These are phyloP conservation scores for Cornus controversa DNA, from an alignment of 148 eudicot genomes.

Conservation along the genomic window DNA sequence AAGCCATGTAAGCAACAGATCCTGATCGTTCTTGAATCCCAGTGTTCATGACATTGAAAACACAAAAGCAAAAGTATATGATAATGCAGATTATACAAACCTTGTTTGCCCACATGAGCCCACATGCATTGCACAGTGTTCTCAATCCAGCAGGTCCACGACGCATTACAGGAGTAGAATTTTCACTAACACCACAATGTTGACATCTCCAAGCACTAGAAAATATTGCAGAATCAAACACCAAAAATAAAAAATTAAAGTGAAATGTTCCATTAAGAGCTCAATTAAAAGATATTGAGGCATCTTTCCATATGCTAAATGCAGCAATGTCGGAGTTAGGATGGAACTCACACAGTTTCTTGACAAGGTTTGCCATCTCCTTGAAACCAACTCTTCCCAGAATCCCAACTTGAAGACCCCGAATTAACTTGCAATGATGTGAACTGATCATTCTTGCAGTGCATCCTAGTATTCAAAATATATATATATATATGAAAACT, in stretches of 20 bases:
- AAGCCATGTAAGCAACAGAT: not conserved
- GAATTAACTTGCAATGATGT: conserved; percentile 43
- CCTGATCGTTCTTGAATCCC: not conserved
- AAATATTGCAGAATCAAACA: conserved; percentile 6
- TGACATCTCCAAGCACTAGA: conserved; percentile 40
- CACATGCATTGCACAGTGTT: conserved; percentile 68
- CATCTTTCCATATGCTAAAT: not conserved
- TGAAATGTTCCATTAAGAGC: not conserved
- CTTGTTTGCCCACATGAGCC: conserved; percentile 77
- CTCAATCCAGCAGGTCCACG: conserved; percentile 68
- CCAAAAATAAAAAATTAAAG: not conserved
- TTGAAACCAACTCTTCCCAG: conserved; percentile 20
- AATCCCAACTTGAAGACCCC: conserved; percentile 27
- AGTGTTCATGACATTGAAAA: not conserved
- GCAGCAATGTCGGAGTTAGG: no score
- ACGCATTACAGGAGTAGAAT: conserved; percentile 65
- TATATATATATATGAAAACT: no score
- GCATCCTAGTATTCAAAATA: conserved; percentile 40
- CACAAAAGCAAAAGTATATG: not conserved
- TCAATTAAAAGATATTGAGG: not conserved
- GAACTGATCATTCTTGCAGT: conserved; percentile 61
- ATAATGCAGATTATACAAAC: conserved; percentile 17
- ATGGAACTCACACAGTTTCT: conserved; percentile 37
- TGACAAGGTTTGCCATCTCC: conserved; percentile 19
- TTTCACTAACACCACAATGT: conserved; percentile 57